These are phyloP conservation scores for Pisolithus thermaeus DNA, from an alignment of 1,284 basidiomycete species.

Conservation along the genomic window DNA sequence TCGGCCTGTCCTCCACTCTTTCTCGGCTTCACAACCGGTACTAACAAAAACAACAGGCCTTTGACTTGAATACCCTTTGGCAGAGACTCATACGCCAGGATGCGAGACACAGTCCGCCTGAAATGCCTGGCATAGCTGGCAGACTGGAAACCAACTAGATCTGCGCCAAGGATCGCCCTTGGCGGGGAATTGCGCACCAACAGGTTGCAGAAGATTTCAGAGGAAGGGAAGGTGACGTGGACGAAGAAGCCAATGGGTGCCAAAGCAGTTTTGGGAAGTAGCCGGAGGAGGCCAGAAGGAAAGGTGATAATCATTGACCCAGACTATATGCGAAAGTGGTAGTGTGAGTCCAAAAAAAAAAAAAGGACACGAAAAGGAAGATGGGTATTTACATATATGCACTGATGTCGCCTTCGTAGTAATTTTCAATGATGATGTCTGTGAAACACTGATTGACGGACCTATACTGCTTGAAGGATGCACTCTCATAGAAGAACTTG, in stretches of 20 bases:
- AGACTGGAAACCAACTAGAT: constrained; percentile 80
- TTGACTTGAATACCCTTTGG: constrained; percentile 63
- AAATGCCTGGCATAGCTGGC: constrained; percentile 76
- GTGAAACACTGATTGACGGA: constrained; percentile 83
- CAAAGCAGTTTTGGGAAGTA: too few relatives aligned
- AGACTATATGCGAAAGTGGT: not conserved
- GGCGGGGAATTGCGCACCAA: constrained; percentile 63
- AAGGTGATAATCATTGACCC: too few relatives aligned
- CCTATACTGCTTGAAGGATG: constrained; percentile 72
- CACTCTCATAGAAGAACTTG: constrained; percentile 75
- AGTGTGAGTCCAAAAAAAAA: not conserved
- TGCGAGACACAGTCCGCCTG: constrained; percentile 79
- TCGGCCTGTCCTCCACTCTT: too few relatives aligned
- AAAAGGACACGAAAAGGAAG: not conserved
- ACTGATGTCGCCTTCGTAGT: constrained; percentile 79
- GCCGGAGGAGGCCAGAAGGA: too few relatives aligned
- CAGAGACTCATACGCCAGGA: too few relatives aligned
- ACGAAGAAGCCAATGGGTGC: too few relatives aligned
- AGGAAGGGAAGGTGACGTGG: constrained; percentile 84
- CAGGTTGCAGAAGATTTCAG: constrained; percentile 84
- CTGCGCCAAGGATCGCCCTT: constrained; percentile 69
- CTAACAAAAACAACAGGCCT: constrained; percentile 10
- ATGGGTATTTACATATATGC: constrained; percentile 2
- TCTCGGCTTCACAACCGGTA: constrained; percentile 1
- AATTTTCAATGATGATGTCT: constrained; percentile 65